Percentiles rank a stretch among this genome's conserved stretches.
These are phyloP conservation scores for Tolypocladium inflatum DNA, from an alignment of 2,329 filamentous ascomycete genomes.

Conservation along the genomic window DNA sequence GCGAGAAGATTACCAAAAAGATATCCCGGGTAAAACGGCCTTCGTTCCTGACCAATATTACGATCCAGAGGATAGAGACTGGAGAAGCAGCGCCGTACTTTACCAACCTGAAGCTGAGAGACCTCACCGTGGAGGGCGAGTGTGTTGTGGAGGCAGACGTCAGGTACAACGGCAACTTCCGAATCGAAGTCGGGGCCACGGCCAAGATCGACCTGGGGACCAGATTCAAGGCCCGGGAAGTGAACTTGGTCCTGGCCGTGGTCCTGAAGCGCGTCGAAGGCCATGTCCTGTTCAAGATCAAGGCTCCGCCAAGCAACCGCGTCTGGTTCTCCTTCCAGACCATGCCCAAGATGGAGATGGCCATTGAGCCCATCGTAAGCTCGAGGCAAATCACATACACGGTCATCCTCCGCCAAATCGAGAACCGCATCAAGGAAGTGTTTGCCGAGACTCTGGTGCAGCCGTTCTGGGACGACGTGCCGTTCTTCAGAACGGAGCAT, in stretches of 20 bases:
- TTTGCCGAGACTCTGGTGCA: constrained; percentile 83
- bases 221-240: constrained; percentile 82
- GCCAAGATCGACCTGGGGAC: constrained; percentile 83
- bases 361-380: constrained; percentile 93
- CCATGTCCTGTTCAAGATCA: constrained; percentile 76
- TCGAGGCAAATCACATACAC: constrained; percentile 92
- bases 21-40: constrained; percentile 90
- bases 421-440: constrained; percentile 89
- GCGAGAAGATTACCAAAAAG: constrained; percentile 88
- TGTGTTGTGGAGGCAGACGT: constrained; percentile 80
- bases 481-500: constrained; percentile 73
- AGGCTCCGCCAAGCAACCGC: constrained; percentile 89
- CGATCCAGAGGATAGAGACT: constrained; percentile 74
- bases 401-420: constrained; percentile 84
- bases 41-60: constrained; percentile 76
- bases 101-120: constrained; percentile 78
- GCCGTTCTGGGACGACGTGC: constrained; percentile 93
- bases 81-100: constrained; percentile 82
- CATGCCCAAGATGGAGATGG: constrained; percentile 89
- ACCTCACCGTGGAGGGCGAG: constrained; percentile 86
- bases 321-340: constrained; percentile 93
- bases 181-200: constrained; percentile 84
- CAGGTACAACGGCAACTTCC: constrained; percentile 80
- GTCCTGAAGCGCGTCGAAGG: constrained; percentile 80
- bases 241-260: constrained; percentile 79